Conservation (phyloP, 306 rosid species). For the Acmispon strigosus region DNA sequence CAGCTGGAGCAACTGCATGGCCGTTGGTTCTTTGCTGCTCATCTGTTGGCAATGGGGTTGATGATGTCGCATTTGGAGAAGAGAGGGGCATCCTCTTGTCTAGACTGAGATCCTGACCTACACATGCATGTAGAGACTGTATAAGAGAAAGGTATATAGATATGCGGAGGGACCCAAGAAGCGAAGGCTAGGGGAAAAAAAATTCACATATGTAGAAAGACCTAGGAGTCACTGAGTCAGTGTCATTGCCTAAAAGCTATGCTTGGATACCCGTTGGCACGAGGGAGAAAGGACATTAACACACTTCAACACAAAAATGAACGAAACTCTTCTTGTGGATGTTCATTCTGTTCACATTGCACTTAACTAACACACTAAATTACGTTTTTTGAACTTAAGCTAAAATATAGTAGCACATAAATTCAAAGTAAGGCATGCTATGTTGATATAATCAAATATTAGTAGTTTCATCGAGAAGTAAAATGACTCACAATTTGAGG, state of each 20-base stretch:
- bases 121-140: constrained; percentile 16
- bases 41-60: constrained; percentile 69
- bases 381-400: not conserved
- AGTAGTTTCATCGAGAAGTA: not conserved
- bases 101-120: constrained; percentile 75
- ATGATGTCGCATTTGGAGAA: constrained; percentile 36
- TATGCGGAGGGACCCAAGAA: not conserved
- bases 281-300: too few relatives aligned
- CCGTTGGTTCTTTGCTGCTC: constrained; percentile 74
- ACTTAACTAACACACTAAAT: too few relatives aligned
- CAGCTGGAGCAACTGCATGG: constrained; percentile 75
- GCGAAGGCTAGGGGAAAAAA: not conserved
- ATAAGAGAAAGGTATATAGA: not conserved
- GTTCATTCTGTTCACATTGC: too few relatives aligned
- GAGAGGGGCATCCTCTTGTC: constrained; percentile 50
- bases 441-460: not conserved
- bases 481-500: constrained; percentile 65
- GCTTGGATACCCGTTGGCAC: too few relatives aligned
- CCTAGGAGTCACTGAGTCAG: not conserved
- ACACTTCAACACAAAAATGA: too few relatives aligned
- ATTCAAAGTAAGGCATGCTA: not conserved
- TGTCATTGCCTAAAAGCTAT: not conserved
- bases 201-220: too few relatives aligned
- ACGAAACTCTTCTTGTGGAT: too few relatives aligned
- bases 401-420: not conserved